Conservation (phyloP, 176 grass and related monocot species). For the Triticum dicoccoides region DNA sequence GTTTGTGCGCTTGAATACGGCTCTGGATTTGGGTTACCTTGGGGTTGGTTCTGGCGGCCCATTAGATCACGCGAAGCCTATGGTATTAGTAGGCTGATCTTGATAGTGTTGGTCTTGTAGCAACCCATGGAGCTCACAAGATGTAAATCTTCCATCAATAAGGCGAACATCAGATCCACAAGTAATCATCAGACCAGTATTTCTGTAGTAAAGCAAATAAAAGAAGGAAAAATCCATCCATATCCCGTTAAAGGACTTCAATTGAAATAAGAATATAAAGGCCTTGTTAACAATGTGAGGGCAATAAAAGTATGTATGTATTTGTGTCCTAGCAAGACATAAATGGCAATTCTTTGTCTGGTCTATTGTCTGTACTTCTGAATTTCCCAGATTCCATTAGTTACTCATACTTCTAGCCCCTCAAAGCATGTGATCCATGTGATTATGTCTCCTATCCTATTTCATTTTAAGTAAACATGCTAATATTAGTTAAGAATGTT, state of each 20-base stretch:
- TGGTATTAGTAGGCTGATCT: neutral
- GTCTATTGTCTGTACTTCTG: neutral
- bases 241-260: neutral
- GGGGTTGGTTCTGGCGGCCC: neutral
- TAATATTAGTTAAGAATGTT: constrained; percentile 25
- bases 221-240: neutral
- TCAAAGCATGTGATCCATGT: neutral
- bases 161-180: neutral
- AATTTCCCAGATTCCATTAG: neutral
- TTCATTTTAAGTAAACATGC: constrained; percentile 4
- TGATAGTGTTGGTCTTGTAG: neutral
- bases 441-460: neutral
- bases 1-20: neutral
- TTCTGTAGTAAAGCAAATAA: neutral
- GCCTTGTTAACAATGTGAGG: neutral
- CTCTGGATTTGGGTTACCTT: constrained; percentile 14
- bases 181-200: neutral
- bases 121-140: neutral
- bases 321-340: neutral
- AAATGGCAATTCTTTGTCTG: neutral
- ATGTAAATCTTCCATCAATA: neutral
- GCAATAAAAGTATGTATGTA: neutral
- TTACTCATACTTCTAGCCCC: neutral
- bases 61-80: neutral
- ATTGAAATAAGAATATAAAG: neutral